Evolutionary conservation across 31 red algal genomes (phyloP).

Genomic region (Odonthalia washingtoniensis): DNA sequence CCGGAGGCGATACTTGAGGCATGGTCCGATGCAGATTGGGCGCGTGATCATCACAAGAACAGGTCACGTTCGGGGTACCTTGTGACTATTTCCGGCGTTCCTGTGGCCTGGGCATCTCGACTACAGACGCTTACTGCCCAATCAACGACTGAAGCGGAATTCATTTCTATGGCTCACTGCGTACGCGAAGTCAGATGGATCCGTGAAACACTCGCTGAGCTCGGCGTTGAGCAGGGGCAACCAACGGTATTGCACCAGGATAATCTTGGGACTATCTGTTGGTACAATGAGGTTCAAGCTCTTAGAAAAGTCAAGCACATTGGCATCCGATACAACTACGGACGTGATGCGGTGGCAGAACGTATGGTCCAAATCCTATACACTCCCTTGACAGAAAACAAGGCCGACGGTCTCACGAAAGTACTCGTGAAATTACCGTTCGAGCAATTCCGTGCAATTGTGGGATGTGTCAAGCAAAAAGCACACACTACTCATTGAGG

Average conservation of each 20-base stretch:
- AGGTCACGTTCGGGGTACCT: constrained; percentile 21
- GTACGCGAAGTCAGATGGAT: constrained; percentile 33
- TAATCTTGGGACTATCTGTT: constrained; percentile 28
- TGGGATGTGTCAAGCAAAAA: background rate
- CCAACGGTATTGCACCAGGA: constrained; percentile 35
- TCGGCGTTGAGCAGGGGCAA: background rate
- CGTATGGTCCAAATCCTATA: background rate
- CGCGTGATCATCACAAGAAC: background rate
- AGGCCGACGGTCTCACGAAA: constrained; percentile 42
- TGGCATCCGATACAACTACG: constrained; percentile 31
- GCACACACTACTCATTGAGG: no score
- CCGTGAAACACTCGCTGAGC: background rate
- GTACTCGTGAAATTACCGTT: background rate
- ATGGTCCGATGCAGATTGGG: constrained; percentile 54
- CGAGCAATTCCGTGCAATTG: no score
- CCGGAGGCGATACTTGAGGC: background rate
- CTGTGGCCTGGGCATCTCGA: constrained; percentile 32
- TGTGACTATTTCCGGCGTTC: background rate
- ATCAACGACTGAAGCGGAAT: constrained; percentile 48
- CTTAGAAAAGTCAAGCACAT: constrained; percentile 57
- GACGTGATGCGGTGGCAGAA: background rate
- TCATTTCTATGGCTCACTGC: constrained; percentile 27
- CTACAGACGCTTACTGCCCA: constrained; percentile 12
- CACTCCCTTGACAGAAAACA: constrained; percentile 14
- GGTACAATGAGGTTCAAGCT: constrained; percentile 43